These are phyloP conservation scores for Datisca glomerata DNA, from an alignment of 306 rosid genomes.

Conservation along the genomic window DNA sequence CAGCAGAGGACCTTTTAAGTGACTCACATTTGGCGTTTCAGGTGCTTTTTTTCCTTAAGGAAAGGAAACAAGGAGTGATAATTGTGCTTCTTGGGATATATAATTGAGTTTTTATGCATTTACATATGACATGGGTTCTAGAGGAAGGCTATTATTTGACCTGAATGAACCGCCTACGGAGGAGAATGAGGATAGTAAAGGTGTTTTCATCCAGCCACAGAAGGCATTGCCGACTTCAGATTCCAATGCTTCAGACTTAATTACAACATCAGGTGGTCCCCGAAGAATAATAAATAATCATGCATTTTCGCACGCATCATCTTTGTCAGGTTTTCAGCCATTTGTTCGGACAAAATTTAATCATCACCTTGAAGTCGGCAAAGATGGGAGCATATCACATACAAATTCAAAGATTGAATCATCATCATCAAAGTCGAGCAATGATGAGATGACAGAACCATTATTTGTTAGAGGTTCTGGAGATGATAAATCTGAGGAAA, in stretches of 20 bases:
- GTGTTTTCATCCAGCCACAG: conserved; percentile 44
- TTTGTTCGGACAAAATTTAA: conserved; percentile 55
- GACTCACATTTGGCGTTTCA: too few relatives aligned
- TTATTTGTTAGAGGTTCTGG: conserved; percentile 19
- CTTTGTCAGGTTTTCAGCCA: conserved; percentile 90
- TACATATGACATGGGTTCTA: conserved; percentile 93
- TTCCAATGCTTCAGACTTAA: conserved; percentile 33
- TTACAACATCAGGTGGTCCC: conserved; percentile 35
- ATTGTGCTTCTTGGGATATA: conserved; percentile 11
- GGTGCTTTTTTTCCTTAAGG: too few relatives aligned
- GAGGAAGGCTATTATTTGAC: conserved; percentile 85
- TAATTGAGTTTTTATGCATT: conserved; percentile 50
- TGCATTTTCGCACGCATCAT: conserved; percentile 78
- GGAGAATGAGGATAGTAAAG: conserved; percentile 61
- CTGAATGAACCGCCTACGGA: conserved; percentile 92
- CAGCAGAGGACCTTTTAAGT: too few relatives aligned
- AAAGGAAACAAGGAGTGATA: too few relatives aligned
- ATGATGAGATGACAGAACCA: conserved; percentile 26
- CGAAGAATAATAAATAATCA: conserved; percentile 54
- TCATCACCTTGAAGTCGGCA: conserved; percentile 29
- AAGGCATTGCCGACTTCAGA: conserved; percentile 56
- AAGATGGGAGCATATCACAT: conserved; percentile 34
- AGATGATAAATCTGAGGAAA: conserved; percentile 40
- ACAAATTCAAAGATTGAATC: conserved; percentile 23
- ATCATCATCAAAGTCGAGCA: conserved; percentile 21